Evolutionary conservation across 345 rosid species (phyloP), one percentile per base, ranked within the genome.

Genomic region (Dovyalis caffra): DNA sequence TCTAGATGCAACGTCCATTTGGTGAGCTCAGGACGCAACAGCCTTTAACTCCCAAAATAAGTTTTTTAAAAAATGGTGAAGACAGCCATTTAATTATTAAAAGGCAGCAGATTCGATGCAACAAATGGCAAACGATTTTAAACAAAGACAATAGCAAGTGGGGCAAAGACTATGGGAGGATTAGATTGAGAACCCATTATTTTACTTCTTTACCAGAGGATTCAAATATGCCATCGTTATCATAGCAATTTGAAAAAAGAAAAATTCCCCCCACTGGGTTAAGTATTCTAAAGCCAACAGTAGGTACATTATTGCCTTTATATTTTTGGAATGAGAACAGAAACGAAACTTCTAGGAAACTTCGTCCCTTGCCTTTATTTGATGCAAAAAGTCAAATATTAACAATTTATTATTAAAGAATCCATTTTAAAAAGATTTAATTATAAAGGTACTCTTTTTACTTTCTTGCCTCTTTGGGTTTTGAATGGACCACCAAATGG

Each of bases 341-440:
- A 0, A 32, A 34, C 5, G 86, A 85, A 88, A 72, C 21, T 79
- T 78, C 88, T 1, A 20, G 63, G 92, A 85, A 86, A 66, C 45
- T 86, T 86, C 88, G 8, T 67, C 0, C 9, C 38, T 63, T 26
- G 63, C 11, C 58, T 57, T 67, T 71, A 38, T 49, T 66, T 23
- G 33, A 4, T 18, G 10, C 1, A 21, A 53, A 15, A 71, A 51
- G 58, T 71, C 75, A 31, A 33, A 47, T 25, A 20, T 31, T 5
- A 2, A 21, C 8, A n/a, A n/a, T n/a, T n/a, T n/a, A n/a, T n/a
- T n/a, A n/a, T n/a, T n/a, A n/a, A n/a, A n/a, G n/a, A n/a, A n/a
- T n/a, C n/a, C n/a, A n/a, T n/a, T n/a, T n/a, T n/a, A n/a, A n/a
- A n/a, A n/a, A n/a, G n/a, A n/a, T n/a, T n/a, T n/a, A n/a, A n/a